These are phyloP conservation scores for Suillus plorans DNA, from an alignment of 768 basidiomycete species.

Conservation along the genomic window DNA sequence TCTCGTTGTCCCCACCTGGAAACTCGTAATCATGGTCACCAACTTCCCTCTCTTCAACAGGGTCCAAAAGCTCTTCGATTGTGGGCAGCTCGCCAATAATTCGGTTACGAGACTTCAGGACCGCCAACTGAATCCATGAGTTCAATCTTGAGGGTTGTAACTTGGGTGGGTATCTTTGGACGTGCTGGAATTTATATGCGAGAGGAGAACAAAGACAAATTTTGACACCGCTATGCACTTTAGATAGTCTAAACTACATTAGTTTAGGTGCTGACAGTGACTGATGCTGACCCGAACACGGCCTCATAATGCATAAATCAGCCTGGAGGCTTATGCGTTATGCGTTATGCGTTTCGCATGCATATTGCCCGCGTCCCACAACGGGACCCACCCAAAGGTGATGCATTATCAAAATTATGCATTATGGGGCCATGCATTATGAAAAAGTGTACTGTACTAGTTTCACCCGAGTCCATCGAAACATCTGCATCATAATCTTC, in stretches of 20 bases:
- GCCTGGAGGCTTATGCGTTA: background rate
- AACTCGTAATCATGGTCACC: background rate
- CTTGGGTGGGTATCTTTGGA: background rate
- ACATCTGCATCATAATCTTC: conserved; percentile 50
- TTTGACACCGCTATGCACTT: background rate
- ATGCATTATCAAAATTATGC: no score
- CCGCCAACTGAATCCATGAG: conserved; percentile 14
- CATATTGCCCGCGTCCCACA: no score
- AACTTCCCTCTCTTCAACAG: background rate
- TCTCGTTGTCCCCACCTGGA: background rate
- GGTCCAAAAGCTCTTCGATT: background rate
- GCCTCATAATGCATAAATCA: background rate
- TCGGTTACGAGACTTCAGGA: conserved; percentile 12
- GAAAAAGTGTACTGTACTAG: conserved; percentile 1
- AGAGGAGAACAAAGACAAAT: background rate
- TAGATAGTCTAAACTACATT: no score
- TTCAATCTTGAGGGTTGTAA: conserved; percentile 8
- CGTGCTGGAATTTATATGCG: background rate
- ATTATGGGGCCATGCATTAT: no score
- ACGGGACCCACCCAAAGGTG: no score
- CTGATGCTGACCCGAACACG: background rate
- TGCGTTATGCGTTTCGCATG: background rate
- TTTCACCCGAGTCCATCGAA: conserved; percentile 43
- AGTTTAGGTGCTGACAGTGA: no score
- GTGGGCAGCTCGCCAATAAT: background rate